Evolutionary conservation across 768 basidiomycete genomes (phyloP), one percentile per base, ranked within the genome.

Genomic region (Collybiopsis luxurians): DNA sequence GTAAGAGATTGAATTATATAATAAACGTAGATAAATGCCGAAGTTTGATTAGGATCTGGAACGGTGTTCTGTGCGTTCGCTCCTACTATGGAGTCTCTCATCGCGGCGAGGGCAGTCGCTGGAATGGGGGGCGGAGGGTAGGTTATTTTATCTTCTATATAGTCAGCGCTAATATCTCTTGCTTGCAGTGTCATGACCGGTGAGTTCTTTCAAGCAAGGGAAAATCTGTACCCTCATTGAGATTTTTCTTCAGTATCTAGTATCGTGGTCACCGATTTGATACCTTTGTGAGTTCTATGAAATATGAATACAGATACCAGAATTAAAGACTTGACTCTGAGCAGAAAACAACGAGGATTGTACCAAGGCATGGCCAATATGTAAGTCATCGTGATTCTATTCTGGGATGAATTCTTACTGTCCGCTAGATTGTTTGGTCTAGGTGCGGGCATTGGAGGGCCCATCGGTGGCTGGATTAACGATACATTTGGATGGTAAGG

Each of bases 121-220:
- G 95, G 95, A 48, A 91, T 92, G 85, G 94, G 92, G 55, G 92
- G 94, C 56, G 94, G 92, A 71, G 89, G 92, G 85, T 91, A 68
- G 71, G 87, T 82, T n/a, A n/a, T n/a, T n/a, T 40, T 50, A 59
- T 59, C 36, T 7, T 53, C 51, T 55, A 63, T 66, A n/a, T n/a
- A n/a, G n/a, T n/a, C n/a, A n/a, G n/a, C n/a, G n/a, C n/a, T n/a
- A n/a, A n/a, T n/a, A n/a, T n/a, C n/a, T n/a, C n/a, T n/a, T n/a
- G n/a, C n/a, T 56, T 60, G 60, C 67, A 91, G 91, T 27, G 83
- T 92, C 24, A 91, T 92, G 90, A 92, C 90, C 77, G 89, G 91
- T 88, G 60, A 55, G 66, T 56, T 59, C 21, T 23, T 50, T 65
- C 52, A 27, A 7, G 13, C 30, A 51, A 34, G 13, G 31, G 6